Evolutionary conservation across 768 basidiomycete genomes (phyloP), one percentile per base, ranked within the genome.

Genomic region (Tylopilus sp.): DNA sequence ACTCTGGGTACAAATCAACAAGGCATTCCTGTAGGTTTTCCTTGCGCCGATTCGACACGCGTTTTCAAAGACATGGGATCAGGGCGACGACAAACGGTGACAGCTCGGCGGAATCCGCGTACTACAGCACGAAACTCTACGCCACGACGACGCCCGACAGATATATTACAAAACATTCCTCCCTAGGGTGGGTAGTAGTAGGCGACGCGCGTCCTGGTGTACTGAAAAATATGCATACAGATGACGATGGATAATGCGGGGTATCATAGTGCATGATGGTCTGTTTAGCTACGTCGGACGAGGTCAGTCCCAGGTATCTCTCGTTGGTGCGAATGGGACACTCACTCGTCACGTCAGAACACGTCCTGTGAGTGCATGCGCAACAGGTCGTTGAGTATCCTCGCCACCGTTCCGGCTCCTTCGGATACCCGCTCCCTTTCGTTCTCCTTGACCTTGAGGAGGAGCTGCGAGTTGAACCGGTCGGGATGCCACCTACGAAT

Each of bases 401-500:
- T 76, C 45, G 82, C 84, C 47, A 92, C 89, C 26, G 72, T 70
- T 25, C 87, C 88, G 1, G 86, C 86, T n/a, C 84, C 89, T 52
- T 80, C 78, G 69, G 81, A 79, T 45, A 92, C 87, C 62, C 68
- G 79, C 62, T 83, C 87, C 65, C 76, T 77, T 55, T 90, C 86
- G 31, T 66, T 74, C 55, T 84, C 83, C 45, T 73, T 69, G 45
- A 90, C 86, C 68, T 83, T 83, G 12, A 77, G 72, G 63, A 91
- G 66, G 48, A 81, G 71, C 66, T 85, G 83, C 31, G 82, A 82
- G 58, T 90, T 85, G 63, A 92, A 91, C 30, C 86, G 82, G 70
- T 92, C 89, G 5, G 89, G 89, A 69, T 92, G 89, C 89, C 88
- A 92, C 57, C 78, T 72, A 68, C 80, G 78, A 60, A 92, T 77